phyloP scores from a whole-genome alignment of 805 yeast species.

The Phaffomyces thermotolerans region DNA sequence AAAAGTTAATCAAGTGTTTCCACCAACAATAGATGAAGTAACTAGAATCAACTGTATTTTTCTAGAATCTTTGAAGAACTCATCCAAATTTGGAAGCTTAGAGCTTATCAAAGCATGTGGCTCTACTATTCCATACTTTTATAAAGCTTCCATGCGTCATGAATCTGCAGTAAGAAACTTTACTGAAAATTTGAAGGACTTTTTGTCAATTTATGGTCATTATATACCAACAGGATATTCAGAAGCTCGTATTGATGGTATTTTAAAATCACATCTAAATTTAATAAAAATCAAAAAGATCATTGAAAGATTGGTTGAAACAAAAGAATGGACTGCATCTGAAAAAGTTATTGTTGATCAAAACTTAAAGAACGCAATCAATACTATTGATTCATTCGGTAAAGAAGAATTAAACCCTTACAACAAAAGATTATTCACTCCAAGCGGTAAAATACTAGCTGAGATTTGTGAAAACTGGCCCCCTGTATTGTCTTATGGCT shows the following conservation, averaged over 20 bases:
- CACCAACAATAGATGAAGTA: constrained; percentile 93
- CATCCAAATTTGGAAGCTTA: constrained; percentile 60
- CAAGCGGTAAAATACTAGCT: constrained; percentile 81
- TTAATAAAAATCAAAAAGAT: constrained; percentile 65
- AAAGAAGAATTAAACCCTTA: constrained; percentile 42
- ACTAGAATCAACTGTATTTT: constrained; percentile 84
- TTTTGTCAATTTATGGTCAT: constrained; percentile 31
- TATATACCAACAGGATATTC: constrained; percentile 31
- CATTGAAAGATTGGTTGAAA: constrained; percentile 49
- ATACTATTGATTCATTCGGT: constrained; percentile 79
- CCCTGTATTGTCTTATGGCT: constrained; percentile 73
- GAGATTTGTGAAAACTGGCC: constrained; percentile 90
- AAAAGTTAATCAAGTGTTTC: constrained; percentile 71
- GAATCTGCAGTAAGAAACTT: constrained; percentile 83
- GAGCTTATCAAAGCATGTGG: constrained; percentile 81
- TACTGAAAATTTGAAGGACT: constrained; percentile 35
- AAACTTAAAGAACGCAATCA: constrained; percentile 46
- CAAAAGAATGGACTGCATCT: constrained; percentile 37
- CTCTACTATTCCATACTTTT: constrained; percentile 79
- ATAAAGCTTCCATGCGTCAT: constrained; percentile 87
- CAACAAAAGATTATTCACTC: constrained; percentile 71
- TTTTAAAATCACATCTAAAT: constrained; percentile 65
- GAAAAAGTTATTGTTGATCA: constrained; percentile 23
- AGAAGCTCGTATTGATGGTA: constrained; percentile 47
- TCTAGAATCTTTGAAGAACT: constrained; percentile 63